Base-by-base conservation (phyloP, 345 rosid genomes). In the Turritis glabra region DNA sequence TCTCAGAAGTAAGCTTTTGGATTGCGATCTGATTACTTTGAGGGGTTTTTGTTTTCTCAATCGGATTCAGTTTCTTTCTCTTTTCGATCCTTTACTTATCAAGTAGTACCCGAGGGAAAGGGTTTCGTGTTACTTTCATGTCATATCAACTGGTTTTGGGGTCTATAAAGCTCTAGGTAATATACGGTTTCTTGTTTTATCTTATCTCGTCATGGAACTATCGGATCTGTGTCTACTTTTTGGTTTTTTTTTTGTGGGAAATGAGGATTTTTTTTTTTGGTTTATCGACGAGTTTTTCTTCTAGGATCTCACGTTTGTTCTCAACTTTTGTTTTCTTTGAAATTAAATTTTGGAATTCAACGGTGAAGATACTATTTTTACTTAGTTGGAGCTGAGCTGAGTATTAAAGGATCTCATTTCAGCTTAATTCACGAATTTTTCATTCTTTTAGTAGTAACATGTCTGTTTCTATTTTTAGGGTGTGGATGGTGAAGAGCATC, bases 201-300 rank as follows among this genome's bases (percentile, higher is more conserved):
- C 68, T 64, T 64, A 12, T 64, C 17, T 3, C 32, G 11, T 48
- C 46, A 29, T 73, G 38, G 2, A 61, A 17, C 56, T 71, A 35
- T 57, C 67, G 72, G 82, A 79, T 79, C 82, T 74, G 63, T 73
- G 35, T 56, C 12, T 63, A 5, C 48, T 52, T 62, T 74, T 64
- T 40, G 8, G n/a, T 15, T 19, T 76, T 68, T 57, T 15, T 19
- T 76, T 68, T 57, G 10, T 41, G 15, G 54, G 35, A 62, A 61
- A 47, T 26, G 19, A 37, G 3, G 51, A 17, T 37, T 37, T 44
- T 37, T 26, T 51, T 5, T 38, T 23, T 59, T 37, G 0, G n/a
- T 13, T 43, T 2, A 21, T 21, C 18, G 6, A 35, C 29, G 44
- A 58, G 29, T 35, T 18, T 32, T 14, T 18, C 50, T 55, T 8